Conservation (phyloP, 2,329 filamentous ascomycete species). For the Penicillium paneum region DNA sequence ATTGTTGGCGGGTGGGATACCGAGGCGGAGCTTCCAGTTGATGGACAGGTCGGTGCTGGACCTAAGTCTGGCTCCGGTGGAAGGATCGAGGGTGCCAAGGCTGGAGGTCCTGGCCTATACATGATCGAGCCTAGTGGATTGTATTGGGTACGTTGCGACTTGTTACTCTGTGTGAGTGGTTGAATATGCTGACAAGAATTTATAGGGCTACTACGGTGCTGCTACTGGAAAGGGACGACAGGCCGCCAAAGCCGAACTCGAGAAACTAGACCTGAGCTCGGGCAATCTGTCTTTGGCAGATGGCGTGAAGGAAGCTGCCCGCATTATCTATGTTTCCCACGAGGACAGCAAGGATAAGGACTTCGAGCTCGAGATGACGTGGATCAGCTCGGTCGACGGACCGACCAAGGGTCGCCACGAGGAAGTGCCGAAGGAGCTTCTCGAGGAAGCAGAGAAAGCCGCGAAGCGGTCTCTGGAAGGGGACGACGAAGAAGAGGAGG, state of each 20-base stretch:
- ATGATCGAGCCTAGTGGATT: constrained; percentile 98
- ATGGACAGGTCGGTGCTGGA: constrained; percentile 83
- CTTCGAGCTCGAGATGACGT: constrained; percentile 98
- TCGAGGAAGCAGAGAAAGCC: constrained; percentile 87
- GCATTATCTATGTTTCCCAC: constrained; percentile 96
- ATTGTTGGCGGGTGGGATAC: constrained; percentile 94
- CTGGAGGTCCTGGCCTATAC: constrained; percentile 90
- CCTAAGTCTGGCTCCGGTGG: constrained; percentile 78
- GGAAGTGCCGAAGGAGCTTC: constrained; percentile 85
- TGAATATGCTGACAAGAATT: constrained; percentile 22
- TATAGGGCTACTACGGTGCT: constrained; percentile 87
- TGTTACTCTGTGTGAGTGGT: neutral
- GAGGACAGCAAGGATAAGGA: constrained; percentile 99
- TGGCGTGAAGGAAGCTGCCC: constrained; percentile 90
- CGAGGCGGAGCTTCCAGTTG: constrained; percentile 77
- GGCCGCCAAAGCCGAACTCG: constrained; percentile 94
- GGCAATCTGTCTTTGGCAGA: constrained; percentile 75
- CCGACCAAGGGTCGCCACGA: constrained; percentile 90
- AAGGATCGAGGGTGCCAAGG: constrained; percentile 69
- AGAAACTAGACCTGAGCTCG: constrained; percentile 87
- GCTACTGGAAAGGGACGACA: constrained; percentile 96
- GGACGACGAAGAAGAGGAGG: constrained; percentile 78
- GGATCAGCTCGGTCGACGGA: constrained; percentile 81
- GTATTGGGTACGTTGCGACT: constrained; percentile 67
- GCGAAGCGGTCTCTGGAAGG: constrained; percentile 87